phyloP scores from a whole-genome alignment of 2,329 filamentous ascomycete genomes.

The Alternaria longipes region DNA sequence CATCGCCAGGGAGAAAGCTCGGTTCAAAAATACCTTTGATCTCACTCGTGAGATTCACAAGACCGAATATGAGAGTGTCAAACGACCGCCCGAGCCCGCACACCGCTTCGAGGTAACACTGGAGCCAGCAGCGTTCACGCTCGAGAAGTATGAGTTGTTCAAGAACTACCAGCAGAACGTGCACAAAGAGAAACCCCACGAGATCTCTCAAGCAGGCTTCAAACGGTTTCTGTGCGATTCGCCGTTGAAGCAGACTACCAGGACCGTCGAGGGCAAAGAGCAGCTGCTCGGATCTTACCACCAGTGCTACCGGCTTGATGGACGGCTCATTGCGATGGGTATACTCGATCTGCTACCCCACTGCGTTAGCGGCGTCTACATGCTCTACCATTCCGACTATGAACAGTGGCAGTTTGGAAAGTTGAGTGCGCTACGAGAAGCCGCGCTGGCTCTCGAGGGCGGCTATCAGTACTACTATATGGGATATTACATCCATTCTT shows the following conservation, averaged over 20 bases:
- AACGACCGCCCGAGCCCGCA: slow-evolving; percentile 69
- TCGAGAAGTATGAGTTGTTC: slow-evolving; percentile 78
- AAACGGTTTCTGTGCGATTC: slow-evolving; percentile 77
- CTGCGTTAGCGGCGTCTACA: slow-evolving; percentile 83
- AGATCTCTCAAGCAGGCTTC: slow-evolving; percentile 71
- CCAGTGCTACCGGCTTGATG: slow-evolving; percentile 82
- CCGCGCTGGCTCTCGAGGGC: slow-evolving; percentile 72
- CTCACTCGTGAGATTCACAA: slow-evolving; percentile 74
- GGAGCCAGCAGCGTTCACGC: slow-evolving; percentile 74
- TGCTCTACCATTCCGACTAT: slow-evolving; percentile 80
- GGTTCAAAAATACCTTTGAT: slow-evolving; percentile 73
- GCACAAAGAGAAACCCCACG: slow-evolving; percentile 70
- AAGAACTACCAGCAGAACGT: slow-evolving; percentile 78
- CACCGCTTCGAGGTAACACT: slow-evolving; percentile 75
- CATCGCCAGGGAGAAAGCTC: slow-evolving; percentile 62
- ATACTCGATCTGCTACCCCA: slow-evolving; percentile 80
- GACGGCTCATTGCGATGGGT: slow-evolving; percentile 76
- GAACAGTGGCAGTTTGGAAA: slow-evolving; percentile 77
- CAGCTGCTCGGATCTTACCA: slow-evolving; percentile 77
- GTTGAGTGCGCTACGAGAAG: slow-evolving; percentile 77
- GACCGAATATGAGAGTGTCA: slow-evolving; percentile 65
- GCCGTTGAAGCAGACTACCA: slow-evolving; percentile 63
- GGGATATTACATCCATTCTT: slow-evolving; percentile 84
- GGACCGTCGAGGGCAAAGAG: slow-evolving; percentile 59
- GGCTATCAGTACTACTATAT: slow-evolving; percentile 83